These are phyloP conservation scores for Tinospora cordifolia DNA, from an alignment of 164 flowering plant species.

Conservation along the genomic window DNA sequence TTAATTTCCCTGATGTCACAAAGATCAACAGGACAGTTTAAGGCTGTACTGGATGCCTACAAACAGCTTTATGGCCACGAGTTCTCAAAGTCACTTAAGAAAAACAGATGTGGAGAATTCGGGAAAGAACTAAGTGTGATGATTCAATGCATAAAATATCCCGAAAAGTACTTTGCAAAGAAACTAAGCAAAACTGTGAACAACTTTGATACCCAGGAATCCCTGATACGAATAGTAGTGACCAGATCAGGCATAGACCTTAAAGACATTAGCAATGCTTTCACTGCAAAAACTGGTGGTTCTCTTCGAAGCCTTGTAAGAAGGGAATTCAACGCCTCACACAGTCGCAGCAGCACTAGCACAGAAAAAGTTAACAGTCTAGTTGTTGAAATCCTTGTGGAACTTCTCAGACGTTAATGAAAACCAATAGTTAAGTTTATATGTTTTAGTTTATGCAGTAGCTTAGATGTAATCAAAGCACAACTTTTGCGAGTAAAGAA, in stretches of 20 bases:
- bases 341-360: not conserved
- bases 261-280: constrained; percentile 19
- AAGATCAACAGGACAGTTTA: constrained; percentile 27
- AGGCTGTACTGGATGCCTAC: constrained; percentile 27
- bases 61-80: constrained; percentile 39
- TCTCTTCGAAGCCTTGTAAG: constrained; percentile 24
- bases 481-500: too few relatives aligned
- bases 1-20: constrained; percentile 24
- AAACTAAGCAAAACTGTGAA: constrained; percentile 22
- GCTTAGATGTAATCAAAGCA: not conserved
- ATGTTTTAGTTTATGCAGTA: not conserved
- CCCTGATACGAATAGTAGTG: constrained; percentile 17
- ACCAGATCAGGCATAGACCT: constrained; percentile 20
- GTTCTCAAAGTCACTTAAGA: constrained; percentile 31
- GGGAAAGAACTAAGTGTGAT: constrained; percentile 27
- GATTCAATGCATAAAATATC: constrained; percentile 23
- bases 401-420: constrained; percentile 17
- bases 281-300: constrained; percentile 26
- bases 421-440: not conserved
- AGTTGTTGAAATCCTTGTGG: constrained; percentile 22
- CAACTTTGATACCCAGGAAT: constrained; percentile 17
- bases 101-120: constrained; percentile 28
- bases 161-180: constrained; percentile 32
- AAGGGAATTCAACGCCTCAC: constrained; percentile 21
- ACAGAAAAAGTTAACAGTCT: constrained; percentile 16